Evolutionary conservation across 179 eudicot species (phyloP).

Genomic region (Vitellaria paradoxa): DNA sequence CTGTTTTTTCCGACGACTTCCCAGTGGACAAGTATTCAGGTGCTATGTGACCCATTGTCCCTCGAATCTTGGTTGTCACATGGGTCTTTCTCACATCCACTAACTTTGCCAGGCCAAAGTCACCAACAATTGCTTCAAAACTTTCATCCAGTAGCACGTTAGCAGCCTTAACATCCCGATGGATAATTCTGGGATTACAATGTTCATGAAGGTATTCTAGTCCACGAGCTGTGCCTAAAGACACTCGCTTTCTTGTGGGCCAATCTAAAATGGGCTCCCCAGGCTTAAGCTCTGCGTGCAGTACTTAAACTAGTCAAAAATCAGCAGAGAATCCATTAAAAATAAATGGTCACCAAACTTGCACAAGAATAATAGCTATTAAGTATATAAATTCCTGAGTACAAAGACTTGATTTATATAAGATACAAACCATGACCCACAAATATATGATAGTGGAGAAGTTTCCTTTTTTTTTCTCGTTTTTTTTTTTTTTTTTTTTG

Average conservation of each 20-base stretch:
- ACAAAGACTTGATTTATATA: neutral
- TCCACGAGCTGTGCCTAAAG: conserved; percentile 92
- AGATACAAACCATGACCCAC: too few relatives aligned
- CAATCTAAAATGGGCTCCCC: conserved; percentile 73
- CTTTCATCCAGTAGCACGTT: conserved; percentile 79
- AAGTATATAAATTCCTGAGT: neutral
- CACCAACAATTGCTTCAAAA: conserved; percentile 76
- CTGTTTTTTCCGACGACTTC: conserved; percentile 75
- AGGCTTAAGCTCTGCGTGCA: conserved; percentile 57
- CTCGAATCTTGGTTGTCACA: conserved; percentile 77
- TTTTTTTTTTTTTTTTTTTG: too few relatives aligned
- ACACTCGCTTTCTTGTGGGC: conserved; percentile 70
- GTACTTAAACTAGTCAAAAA: neutral
- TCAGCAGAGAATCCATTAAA: neutral
- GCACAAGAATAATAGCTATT: neutral
- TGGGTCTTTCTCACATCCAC: conserved; percentile 78
- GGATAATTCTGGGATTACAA: neutral
- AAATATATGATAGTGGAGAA: too few relatives aligned
- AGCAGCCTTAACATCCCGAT: conserved; percentile 90
- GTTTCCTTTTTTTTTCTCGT: too few relatives aligned
- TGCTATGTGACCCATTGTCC: conserved; percentile 83
- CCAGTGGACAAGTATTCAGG: conserved; percentile 79
- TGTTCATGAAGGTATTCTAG: neutral
- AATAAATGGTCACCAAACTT: conserved; percentile 4
- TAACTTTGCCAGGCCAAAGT: conserved; percentile 69